These are phyloP conservation scores for Myotisia sp. DNA, from an alignment of 2,329 filamentous ascomycete genomes.

Conservation along the genomic window DNA sequence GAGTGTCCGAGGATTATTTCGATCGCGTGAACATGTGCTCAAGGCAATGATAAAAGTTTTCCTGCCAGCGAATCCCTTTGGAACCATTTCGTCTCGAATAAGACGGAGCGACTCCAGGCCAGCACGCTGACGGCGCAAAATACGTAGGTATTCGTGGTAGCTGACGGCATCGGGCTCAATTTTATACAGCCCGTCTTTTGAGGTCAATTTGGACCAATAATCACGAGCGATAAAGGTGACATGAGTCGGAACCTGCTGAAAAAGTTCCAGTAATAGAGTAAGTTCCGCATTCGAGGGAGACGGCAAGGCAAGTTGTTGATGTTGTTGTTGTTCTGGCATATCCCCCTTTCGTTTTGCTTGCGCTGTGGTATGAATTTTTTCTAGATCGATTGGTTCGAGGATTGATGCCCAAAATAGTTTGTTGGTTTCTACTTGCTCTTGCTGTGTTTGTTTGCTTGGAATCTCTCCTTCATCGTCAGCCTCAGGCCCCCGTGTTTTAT, in stretches of 20 bases:
- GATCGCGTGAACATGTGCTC: slow-evolving; percentile 59
- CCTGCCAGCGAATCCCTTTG: slow-evolving; percentile 28
- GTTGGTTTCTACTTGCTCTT: slow-evolving; percentile 14
- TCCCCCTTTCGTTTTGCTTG: not conserved
- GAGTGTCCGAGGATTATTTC: slow-evolving; percentile 57
- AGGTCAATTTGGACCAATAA: slow-evolving; percentile 66
- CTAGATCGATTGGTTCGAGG: slow-evolving; percentile 23
- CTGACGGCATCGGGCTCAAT: slow-evolving; percentile 60
- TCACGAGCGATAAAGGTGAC: slow-evolving; percentile 48
- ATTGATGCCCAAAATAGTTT: slow-evolving; percentile 11
- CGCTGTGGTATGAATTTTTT: slow-evolving; percentile 4
- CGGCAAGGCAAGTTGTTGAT: slow-evolving; percentile 23
- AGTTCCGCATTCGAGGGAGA: slow-evolving; percentile 44
- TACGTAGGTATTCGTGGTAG: slow-evolving; percentile 52
- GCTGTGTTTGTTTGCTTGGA: slow-evolving; percentile 15
- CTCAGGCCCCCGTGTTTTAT: slow-evolving; percentile 11
- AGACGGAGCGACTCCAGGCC: slow-evolving; percentile 48
- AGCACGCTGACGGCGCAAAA: slow-evolving; percentile 51
- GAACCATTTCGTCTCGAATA: slow-evolving; percentile 41
- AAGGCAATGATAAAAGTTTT: slow-evolving; percentile 60
- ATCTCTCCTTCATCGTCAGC: slow-evolving; percentile 4
- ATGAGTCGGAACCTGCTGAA: slow-evolving; percentile 39
- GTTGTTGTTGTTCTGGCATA: not conserved
- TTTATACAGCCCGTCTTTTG: slow-evolving; percentile 33
- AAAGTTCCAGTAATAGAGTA: slow-evolving; percentile 52